These are phyloP conservation scores for Xylaria castorea DNA, from an alignment of 495 filamentous ascomycete species.

Conservation along the genomic window DNA sequence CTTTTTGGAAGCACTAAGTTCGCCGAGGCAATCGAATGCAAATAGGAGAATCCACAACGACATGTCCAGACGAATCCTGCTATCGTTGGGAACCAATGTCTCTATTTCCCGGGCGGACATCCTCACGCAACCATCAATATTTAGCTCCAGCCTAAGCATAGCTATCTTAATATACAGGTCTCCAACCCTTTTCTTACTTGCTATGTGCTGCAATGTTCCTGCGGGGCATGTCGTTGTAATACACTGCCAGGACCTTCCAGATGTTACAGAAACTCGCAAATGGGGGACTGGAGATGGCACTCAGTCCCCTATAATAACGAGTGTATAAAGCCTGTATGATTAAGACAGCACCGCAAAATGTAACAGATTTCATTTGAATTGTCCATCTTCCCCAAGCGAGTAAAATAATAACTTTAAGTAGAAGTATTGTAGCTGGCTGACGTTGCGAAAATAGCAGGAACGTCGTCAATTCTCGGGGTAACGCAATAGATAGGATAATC, in stretches of 20 bases:
- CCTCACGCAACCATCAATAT: not conserved
- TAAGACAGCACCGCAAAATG: not conserved
- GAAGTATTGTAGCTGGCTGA: not conserved
- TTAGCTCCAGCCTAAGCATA: not conserved
- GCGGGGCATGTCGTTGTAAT: conserved; percentile 25
- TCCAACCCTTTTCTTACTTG: conserved; percentile 21
- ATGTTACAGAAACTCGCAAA: conserved; percentile 20
- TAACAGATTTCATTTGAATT: not conserved
- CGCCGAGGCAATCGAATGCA: conserved; percentile 64
- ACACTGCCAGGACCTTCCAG: conserved; percentile 26
- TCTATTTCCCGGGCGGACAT: not conserved
- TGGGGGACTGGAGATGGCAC: not conserved
- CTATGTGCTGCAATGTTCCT: conserved; percentile 25
- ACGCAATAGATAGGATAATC: not conserved
- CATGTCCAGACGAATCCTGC: conserved; percentile 47
- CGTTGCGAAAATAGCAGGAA: not conserved
- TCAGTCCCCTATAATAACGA: not conserved
- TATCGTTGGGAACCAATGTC: not conserved
- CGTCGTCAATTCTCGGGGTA: not conserved
- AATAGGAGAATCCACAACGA: conserved; percentile 63
- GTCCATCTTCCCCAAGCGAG: not conserved
- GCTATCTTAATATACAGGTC: conserved; percentile 17
- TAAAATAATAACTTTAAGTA: not conserved
- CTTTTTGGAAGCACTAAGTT: conserved; percentile 60
- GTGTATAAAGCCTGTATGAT: not conserved